phyloP scores from a whole-genome alignment of 129 eudicot species.

The Flaveria ramosissima region DNA sequence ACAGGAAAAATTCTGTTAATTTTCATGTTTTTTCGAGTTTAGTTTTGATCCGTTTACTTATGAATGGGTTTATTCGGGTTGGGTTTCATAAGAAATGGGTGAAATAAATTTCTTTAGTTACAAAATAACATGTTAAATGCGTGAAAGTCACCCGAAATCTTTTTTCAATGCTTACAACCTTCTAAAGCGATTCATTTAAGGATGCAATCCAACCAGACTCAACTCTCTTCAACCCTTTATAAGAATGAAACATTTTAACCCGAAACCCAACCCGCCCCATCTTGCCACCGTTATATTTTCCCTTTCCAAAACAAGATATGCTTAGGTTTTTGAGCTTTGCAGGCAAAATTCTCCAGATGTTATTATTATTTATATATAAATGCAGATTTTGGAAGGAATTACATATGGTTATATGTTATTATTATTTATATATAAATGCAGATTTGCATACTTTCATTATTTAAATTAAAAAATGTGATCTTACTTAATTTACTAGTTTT shows the following conservation, averaged over 20 bases:
- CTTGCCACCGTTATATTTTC: not conserved
- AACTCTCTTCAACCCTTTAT: not conserved
- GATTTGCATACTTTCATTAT: not conserved
- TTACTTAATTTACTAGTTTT: conserved; percentile 61
- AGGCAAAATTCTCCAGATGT: conserved; percentile 25
- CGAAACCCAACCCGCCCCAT: not conserved
- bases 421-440: conserved; percentile 14
- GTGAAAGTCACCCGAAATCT: not conserved
- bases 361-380: conserved; percentile 4
- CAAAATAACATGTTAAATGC: not conserved
- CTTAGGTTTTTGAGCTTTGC: conserved; percentile 30
- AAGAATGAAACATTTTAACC: not conserved
- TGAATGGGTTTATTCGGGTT: not conserved
- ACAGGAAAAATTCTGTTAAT: not conserved
- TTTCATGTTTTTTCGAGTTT: not conserved
- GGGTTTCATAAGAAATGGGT: not conserved
- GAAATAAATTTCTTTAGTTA: not conserved
- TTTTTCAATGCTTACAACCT: not conserved
- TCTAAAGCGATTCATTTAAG: not conserved
- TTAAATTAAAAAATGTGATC: conserved; percentile 37
- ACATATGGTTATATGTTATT: not conserved
- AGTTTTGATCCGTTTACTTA: not conserved
- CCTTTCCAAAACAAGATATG: not conserved
- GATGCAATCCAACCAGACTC: not conserved
- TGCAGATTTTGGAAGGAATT: conserved; percentile 9